A percentile compares a stretch with the other conserved stretches of the same genome.
These are phyloP conservation scores for Yamadazyma jaroonii DNA, from an alignment of 1,139 yeast species.

Conservation along the genomic window DNA sequence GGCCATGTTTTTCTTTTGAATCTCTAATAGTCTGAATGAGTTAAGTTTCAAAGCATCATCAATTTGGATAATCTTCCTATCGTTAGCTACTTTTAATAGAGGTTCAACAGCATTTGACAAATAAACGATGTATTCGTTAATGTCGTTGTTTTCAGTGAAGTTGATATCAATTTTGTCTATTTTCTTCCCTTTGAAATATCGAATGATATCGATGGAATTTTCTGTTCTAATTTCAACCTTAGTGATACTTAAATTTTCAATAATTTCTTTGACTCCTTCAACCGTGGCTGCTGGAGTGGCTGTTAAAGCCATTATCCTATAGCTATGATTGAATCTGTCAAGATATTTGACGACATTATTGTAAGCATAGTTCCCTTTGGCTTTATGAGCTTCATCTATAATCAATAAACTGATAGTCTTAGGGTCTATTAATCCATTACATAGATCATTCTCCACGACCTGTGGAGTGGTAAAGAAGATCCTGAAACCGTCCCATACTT, in stretches of 20 bases:
- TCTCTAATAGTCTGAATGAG: slow-evolving; percentile 70
- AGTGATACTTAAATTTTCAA: slow-evolving; percentile 70
- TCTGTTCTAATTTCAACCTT: slow-evolving; percentile 86
- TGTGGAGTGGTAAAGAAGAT: slow-evolving; percentile 97
- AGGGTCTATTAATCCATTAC: slow-evolving; percentile 73
- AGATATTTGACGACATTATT: slow-evolving; percentile 73
- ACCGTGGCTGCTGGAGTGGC: slow-evolving; percentile 94
- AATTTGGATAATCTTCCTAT: slow-evolving; percentile 57
- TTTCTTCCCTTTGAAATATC: slow-evolving; percentile 71
- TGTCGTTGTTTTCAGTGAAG: slow-evolving; percentile 50
- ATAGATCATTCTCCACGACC: slow-evolving; percentile 87
- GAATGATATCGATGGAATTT: slow-evolving; percentile 72
- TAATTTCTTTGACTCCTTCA: slow-evolving; percentile 84
- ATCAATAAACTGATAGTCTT: slow-evolving; percentile 71
- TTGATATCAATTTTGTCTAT: slow-evolving; percentile 60
- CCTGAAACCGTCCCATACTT: slow-evolving; percentile 71
- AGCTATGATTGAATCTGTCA: slow-evolving; percentile 60
- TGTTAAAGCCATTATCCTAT: slow-evolving; percentile 79
- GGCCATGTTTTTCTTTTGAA: slow-evolving; percentile 53
- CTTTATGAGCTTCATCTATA: slow-evolving; percentile 94
- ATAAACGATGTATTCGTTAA: slow-evolving; percentile 43
- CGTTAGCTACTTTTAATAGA: slow-evolving; percentile 59
- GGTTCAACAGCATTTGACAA: slow-evolving; percentile 59
- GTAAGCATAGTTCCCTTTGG: slow-evolving; percentile 87
- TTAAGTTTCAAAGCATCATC: slow-evolving; percentile 67